Base-by-base conservation (phyloP, 2,329 filamentous ascomycete genomes). In the Rhytidhysteron rufulum region DNA sequence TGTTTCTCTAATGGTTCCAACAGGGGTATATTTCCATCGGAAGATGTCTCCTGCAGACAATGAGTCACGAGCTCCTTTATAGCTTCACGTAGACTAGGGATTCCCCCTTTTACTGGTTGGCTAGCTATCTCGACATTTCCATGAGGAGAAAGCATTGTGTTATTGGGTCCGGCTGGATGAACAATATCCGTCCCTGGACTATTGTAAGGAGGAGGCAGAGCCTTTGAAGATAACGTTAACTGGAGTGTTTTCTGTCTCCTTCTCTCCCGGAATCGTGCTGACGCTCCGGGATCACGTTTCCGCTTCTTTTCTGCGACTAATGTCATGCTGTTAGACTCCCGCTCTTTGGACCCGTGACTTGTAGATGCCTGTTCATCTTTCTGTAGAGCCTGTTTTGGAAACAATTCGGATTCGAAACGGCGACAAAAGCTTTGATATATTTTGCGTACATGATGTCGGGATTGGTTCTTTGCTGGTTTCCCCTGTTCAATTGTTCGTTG, bases 151-250 rank as follows among this genome's bases (percentile, higher is more conserved):
- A n/a, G n/a, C n/a, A n/a, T n/a, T n/a, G 24, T 27, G 7, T 13
- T 27, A 8, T 13, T 27, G 13, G 24, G 8, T 27, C 8, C 13
- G 7, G 24, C 24, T 27, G 7, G 13, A 27, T 7, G 8, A 8
- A 7, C 8, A 7, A 27, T 7, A 27, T 27, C 8, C 24, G 74
- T 37, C 74, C 70, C 56, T 86, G 80, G 41, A 88, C 69, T 49
- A 79, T 78, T 42, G 83, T 73, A 47, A 89, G 79, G 31, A n/a
- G n/a, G n/a, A n/a, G n/a, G n/a, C n/a, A n/a, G n/a, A n/a, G 76
- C 80, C 34, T 75, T 73, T 19, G 77, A 76, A 45, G 82, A 82
- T 59, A n/a, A n/a, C n/a, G n/a, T n/a, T n/a, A n/a, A n/a, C n/a
- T 86, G 82, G 54, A 77, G 78, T 59, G 88, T 85, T 59, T 83